Percentiles rank a stretch among this genome's conserved stretches.
Evolutionary conservation across 345 rosid species (phyloP).

Genomic region (Corchorus olitorius): DNA sequence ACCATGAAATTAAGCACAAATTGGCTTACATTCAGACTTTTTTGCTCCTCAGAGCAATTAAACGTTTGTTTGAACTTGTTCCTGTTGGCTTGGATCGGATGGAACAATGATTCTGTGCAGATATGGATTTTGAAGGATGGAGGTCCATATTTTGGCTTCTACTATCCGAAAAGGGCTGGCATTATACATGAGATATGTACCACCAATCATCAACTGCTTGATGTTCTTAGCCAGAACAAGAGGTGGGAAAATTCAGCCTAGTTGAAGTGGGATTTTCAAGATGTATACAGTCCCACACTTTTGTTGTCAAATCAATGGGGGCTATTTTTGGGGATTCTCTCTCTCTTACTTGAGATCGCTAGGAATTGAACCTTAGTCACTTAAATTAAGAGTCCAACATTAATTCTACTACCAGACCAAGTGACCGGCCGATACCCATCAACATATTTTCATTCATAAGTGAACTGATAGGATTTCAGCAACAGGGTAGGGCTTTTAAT

Average conservation of each 20-base stretch:
- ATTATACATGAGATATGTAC: conserved; percentile 48
- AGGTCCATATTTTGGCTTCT: conserved; percentile 33
- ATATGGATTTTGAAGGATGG: conserved; percentile 56
- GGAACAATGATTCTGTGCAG: too few species aligned
- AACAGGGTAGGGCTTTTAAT: conserved; percentile 26
- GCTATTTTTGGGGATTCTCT: conserved; percentile 21
- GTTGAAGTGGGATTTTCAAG: conserved; percentile 35
- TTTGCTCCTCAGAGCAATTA: too few species aligned
- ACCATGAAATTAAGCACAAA: too few species aligned
- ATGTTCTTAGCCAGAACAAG: conserved; percentile 36
- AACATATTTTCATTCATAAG: conserved; percentile 38
- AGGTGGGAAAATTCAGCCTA: conserved; percentile 55
- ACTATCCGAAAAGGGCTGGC: conserved; percentile 44
- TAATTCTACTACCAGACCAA: too few species aligned
- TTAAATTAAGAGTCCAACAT: too few species aligned
- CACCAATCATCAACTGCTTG: conserved; percentile 35
- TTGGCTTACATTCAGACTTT: too few species aligned
- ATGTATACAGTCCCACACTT: conserved; percentile 32
- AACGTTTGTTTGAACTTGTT: too few species aligned
- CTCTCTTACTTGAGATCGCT: too few species aligned
- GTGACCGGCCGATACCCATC: neutral
- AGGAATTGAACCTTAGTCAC: too few species aligned
- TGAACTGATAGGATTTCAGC: conserved; percentile 18
- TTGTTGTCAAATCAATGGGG: conserved; percentile 36
- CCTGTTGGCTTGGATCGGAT: too few species aligned